These are phyloP conservation scores for Neurospora cerealis DNA, from an alignment of 495 filamentous ascomycete species.

Conservation along the genomic window DNA sequence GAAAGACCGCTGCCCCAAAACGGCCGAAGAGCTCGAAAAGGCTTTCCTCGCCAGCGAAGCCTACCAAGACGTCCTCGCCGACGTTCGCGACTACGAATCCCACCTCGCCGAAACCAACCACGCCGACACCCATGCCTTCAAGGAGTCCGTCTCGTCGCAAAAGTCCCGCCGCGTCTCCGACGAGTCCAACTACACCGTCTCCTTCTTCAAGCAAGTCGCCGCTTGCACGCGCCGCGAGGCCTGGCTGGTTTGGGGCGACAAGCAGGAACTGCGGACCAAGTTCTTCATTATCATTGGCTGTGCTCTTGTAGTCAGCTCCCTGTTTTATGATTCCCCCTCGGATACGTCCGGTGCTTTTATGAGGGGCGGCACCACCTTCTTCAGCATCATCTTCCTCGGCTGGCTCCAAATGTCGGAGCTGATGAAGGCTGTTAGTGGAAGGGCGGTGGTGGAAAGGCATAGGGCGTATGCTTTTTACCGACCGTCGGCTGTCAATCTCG, in stretches of 20 bases:
- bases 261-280: conserved; percentile 50
- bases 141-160: conserved; percentile 35
- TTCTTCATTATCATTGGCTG: conserved; percentile 50
- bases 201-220: conserved; percentile 47
- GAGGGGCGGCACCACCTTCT: conserved; percentile 52
- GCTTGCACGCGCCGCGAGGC: conserved; percentile 45
- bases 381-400: conserved; percentile 71
- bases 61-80: conserved; percentile 37
- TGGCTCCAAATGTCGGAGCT: conserved; percentile 70
- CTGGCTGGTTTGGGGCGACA: conserved; percentile 52
- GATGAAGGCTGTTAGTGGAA: conserved; percentile 56
- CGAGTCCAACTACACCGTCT: conserved; percentile 46
- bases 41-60: conserved; percentile 48
- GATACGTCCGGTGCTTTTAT: conserved; percentile 46
- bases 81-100: conserved; percentile 39
- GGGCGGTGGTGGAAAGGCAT: conserved; percentile 73
- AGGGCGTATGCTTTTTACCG: conserved; percentile 79
- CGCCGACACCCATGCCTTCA: conserved; percentile 37
- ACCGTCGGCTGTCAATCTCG: conserved; percentile 68
- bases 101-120: conserved; percentile 22
- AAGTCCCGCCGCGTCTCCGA: conserved; percentile 26
- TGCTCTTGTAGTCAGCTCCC: conserved; percentile 63
- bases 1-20: conserved; percentile 56
- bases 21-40: conserved; percentile 57
- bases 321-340: conserved; percentile 62